A percentile compares a stretch with the other conserved stretches of the same genome.
Evolutionary conservation across 768 basidiomycete genomes (phyloP).

Genomic region (Boletus subparvulus): DNA sequence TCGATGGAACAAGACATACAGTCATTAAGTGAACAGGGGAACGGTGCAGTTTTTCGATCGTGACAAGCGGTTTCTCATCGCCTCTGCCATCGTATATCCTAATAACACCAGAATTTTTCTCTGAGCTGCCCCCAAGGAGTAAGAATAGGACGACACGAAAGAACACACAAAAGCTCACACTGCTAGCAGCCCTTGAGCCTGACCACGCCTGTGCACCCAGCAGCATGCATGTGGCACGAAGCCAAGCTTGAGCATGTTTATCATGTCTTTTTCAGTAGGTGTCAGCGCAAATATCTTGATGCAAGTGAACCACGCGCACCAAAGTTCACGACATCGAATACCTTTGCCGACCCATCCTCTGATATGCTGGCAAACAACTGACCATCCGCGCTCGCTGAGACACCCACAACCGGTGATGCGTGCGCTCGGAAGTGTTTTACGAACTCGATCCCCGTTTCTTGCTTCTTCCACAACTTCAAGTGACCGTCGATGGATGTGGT

Average conservation of each 20-base stretch:
- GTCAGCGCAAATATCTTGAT: neutral
- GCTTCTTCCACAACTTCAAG: constrained; percentile 99
- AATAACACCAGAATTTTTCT: constrained; percentile 69
- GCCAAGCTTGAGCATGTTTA: constrained; percentile 91
- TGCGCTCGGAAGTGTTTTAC: constrained; percentile 98
- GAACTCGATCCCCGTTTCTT: constrained; percentile 92
- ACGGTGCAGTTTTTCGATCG: constrained; percentile 75
- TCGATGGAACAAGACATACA: constrained; percentile 45
- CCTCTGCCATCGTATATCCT: constrained; percentile 93
- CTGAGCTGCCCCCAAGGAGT: constrained; percentile 57
- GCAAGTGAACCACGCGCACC: constrained; percentile 52
- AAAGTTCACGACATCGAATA: constrained; percentile 98
- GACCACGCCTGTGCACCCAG: constrained; percentile 91
- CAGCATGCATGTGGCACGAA: constrained; percentile 87
- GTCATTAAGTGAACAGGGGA: constrained; percentile 90
- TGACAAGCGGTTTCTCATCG: constrained; percentile 72
- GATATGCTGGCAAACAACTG: constrained; percentile 89
- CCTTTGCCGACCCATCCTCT: constrained; percentile 89
- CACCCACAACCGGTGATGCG: constrained; percentile 69
- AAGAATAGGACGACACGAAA: constrained; percentile 2
- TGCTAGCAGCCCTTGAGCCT: constrained; percentile 85
- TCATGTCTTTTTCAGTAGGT: constrained; percentile 73
- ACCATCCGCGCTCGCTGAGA: constrained; percentile 89
- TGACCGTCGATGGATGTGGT: constrained; percentile 96
- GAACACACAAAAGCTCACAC: constrained; percentile 55